Percentiles rank a stretch among this genome's conserved stretches.
These are phyloP conservation scores for Venturia pyrina DNA, from an alignment of 2,329 filamentous ascomycete species.

Conservation along the genomic window DNA sequence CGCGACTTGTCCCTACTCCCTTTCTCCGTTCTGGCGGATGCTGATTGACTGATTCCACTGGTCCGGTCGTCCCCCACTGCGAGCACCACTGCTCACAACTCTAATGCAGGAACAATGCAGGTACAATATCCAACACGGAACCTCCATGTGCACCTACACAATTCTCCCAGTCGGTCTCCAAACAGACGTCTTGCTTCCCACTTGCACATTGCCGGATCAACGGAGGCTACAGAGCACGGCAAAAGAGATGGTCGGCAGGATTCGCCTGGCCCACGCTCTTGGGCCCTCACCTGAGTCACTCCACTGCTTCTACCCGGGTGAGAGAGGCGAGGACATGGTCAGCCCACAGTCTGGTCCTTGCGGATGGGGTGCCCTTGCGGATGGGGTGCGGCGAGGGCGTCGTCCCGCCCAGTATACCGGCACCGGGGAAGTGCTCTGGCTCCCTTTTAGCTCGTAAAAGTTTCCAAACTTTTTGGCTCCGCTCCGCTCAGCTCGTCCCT, in stretches of 20 bases:
- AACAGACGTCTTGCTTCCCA: not conserved
- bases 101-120: conserved; percentile 34
- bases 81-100: conserved; percentile 5
- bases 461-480: not conserved
- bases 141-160: not conserved
- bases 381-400: not conserved
- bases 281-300: not conserved
- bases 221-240: not conserved
- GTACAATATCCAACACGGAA: conserved; percentile 18
- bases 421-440: conserved; percentile 3
- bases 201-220: no score
- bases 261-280: not conserved
- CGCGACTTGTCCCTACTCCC: not conserved
- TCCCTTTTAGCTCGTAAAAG: not conserved
- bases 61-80: not conserved
- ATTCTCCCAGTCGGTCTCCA: not conserved
- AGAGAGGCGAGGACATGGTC: not conserved
- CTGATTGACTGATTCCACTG: no score
- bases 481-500: not conserved
- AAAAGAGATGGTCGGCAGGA: not conserved
- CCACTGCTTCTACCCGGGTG: not conserved
- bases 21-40: not conserved
- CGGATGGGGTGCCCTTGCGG: not conserved
- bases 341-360: conserved; percentile 1
- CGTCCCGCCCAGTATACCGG: not conserved